These are phyloP conservation scores for Gaertneriomyces semiglobifer DNA, from an alignment of 192 early-diverging fungal genomes.

Conservation along the genomic window DNA sequence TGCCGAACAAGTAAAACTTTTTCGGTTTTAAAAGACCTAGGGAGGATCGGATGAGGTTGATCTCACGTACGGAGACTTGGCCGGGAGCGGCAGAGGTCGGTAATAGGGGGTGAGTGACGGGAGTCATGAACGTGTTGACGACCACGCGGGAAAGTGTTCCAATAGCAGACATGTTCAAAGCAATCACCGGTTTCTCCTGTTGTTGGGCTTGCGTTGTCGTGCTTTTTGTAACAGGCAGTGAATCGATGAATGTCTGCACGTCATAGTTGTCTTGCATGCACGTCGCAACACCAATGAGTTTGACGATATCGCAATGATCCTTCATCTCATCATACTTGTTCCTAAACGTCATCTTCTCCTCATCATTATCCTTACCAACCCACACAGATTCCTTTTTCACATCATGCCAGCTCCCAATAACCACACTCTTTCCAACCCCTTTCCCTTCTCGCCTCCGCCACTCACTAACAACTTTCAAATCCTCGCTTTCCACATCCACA, in stretches of 20 bases:
- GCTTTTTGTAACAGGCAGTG: constrained; percentile 36
- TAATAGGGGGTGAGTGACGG: constrained; percentile 84
- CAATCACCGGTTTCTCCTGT: constrained; percentile 85
- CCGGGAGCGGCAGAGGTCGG: constrained; percentile 86
- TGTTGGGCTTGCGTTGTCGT: constrained; percentile 23
- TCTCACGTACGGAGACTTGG: constrained; percentile 80
- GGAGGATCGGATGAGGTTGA: constrained; percentile 65
- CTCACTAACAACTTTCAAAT: constrained; percentile 31
- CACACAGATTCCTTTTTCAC: constrained; percentile 59
- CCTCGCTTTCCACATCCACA: constrained; percentile 78
- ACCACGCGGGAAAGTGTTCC: constrained; percentile 90
- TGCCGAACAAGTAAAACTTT: constrained; percentile 83
- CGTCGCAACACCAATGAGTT: constrained; percentile 82
- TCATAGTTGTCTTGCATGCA: constrained; percentile 78
- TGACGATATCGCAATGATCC: constrained; percentile 75
- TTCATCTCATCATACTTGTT: constrained; percentile 51
- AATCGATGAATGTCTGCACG: constrained; percentile 65
- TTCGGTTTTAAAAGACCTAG: constrained; percentile 67
- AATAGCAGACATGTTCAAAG: constrained; percentile 86
- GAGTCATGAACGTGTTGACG: constrained; percentile 81
- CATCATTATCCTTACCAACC: constrained; percentile 26
- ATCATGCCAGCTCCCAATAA: constrained; percentile 93
- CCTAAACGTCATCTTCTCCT: constrained; percentile 30
- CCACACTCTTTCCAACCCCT: constrained; percentile 55
- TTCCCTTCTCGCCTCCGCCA: constrained; percentile 36